Evolutionary conservation across 208 protist species (phyloP).

Genomic region (Trypanosoma caninum): DNA sequence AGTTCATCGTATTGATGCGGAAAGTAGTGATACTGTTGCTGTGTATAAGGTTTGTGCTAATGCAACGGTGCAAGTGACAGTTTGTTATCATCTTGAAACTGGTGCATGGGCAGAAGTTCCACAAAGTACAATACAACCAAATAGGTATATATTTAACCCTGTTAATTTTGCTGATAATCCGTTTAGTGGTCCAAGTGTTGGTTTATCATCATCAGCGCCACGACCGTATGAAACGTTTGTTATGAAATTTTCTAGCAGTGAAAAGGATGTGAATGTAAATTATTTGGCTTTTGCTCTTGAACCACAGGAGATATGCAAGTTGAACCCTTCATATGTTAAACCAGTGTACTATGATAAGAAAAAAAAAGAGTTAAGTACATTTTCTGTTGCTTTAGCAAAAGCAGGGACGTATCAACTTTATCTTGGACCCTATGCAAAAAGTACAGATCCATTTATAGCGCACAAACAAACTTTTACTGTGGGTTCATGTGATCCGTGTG

Average conservation of each 20-base stretch:
- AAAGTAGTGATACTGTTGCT: slow-evolving; percentile 40
- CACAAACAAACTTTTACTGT: slow-evolving; percentile 51
- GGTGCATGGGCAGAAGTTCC: slow-evolving; percentile 79
- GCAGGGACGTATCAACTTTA: slow-evolving; percentile 63
- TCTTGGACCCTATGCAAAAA: slow-evolving; percentile 35
- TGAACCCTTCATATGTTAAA: slow-evolving; percentile 41
- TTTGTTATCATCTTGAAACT: slow-evolving; percentile 67
- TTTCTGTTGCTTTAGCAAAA: slow-evolving; percentile 42
- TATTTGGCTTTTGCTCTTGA: slow-evolving; percentile 56
- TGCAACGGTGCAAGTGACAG: slow-evolving; percentile 38
- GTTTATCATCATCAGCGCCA: slow-evolving; percentile 31
- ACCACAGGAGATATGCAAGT: slow-evolving; percentile 39
- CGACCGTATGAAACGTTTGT: slow-evolving; percentile 74
- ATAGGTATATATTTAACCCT: slow-evolving; percentile 54
- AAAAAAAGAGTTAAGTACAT: slow-evolving; percentile 30
- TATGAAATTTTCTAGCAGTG: slow-evolving; percentile 51
- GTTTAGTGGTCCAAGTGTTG: slow-evolving; percentile 48
- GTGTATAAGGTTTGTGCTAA: slow-evolving; percentile 64
- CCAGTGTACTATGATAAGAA: slow-evolving; percentile 45
- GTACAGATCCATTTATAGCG: slow-evolving; percentile 48
- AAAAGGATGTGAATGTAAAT: slow-evolving; percentile 25
- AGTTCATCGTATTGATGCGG: slow-evolving; percentile 23
- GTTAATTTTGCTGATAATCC: slow-evolving; percentile 36
- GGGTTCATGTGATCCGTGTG: slow-evolving; percentile 75
- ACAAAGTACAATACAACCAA: slow-evolving; percentile 32